Conservation (phyloP, 106 monocot species). For the Posidonia australis region DNA sequence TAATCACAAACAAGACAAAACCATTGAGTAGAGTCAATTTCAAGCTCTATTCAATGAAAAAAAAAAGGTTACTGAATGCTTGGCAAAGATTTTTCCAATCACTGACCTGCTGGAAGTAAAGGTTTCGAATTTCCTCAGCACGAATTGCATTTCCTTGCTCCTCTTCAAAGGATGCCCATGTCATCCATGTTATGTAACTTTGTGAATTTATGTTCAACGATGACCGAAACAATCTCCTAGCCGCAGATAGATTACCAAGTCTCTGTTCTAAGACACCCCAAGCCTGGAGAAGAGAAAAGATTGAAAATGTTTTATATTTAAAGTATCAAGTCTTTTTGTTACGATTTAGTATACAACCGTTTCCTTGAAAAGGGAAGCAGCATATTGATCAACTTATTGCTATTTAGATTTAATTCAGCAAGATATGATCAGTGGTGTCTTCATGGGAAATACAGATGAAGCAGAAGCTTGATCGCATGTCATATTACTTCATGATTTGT, state of each 20-base stretch:
- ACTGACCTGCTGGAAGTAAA: conserved; percentile 89
- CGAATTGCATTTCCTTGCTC: conserved; percentile 74
- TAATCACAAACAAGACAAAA: neutral
- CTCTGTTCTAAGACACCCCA: conserved; percentile 99
- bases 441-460: too few relatives aligned
- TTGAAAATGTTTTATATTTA: neutral
- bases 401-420: neutral
- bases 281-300: conserved; percentile 31
- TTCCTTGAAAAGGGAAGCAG: too few relatives aligned
- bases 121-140: conserved; percentile 89
- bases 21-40: neutral
- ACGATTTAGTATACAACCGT: neutral
- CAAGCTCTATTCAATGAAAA: neutral
- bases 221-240: conserved; percentile 83
- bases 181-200: conserved; percentile 98
- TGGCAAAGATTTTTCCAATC: neutral
- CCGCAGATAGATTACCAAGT: conserved; percentile 63
- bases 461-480: neutral
- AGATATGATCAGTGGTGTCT: neutral
- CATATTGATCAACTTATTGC: too few relatives aligned
- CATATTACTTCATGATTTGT: neutral
- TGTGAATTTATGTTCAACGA: conserved; percentile 95
- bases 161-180: conserved; percentile 90
- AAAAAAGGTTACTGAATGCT: neutral
- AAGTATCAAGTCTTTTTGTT: neutral